Evolutionary conservation across 1,139 yeast genomes (phyloP), one percentile per base, ranked within the genome.

Genomic region (Yamadazyma sp.): DNA sequence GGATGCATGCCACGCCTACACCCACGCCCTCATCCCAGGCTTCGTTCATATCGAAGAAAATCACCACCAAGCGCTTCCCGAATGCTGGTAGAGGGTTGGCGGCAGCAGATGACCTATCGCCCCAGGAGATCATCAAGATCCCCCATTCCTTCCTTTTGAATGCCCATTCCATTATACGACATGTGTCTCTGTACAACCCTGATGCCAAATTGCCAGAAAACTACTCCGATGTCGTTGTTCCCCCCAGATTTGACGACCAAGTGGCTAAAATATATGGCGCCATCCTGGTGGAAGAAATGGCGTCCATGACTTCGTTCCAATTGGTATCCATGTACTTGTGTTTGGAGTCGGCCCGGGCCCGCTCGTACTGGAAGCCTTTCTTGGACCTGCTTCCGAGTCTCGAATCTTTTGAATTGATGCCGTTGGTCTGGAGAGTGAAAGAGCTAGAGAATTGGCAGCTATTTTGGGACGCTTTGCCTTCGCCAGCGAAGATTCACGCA

Each of bases 351-450:
- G 53, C 55, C 17, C 51, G 81, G 33, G 48, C 47, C 0, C 30
- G 37, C 0, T 80, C 87, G 1, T 81, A 71, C 53, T 84, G 91
- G 91, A 53, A 60, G 36, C 88, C 87, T 0, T 83, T 83, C 48
- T 58, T 83, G 24, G 68, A 74, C 31, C 73, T 78, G 53, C 66
- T 83, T 37, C 91, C 92, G 0, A 53, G 58, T 0, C 45, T 66
- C 7, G 53, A 61, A 0, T 87, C 83, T 39, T 71, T 83, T 39
- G 47, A 48, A 0, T 48, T 66, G 3, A 66, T 73, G 10, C 87
- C 86, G 2, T 62, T 79, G 38, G 66, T 68, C 4, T 81, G 86
- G 86, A 54, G 71, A 14, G 61, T 66, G 1, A 47, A 56, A 15
- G 38, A 58, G 27, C 57, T 58, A 2, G 46, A 55, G 1, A 39